Evolutionary conservation across 2,329 filamentous ascomycete species (phyloP), one percentile per base, ranked within the genome.

Genomic region (Monosporascus ibericus): DNA sequence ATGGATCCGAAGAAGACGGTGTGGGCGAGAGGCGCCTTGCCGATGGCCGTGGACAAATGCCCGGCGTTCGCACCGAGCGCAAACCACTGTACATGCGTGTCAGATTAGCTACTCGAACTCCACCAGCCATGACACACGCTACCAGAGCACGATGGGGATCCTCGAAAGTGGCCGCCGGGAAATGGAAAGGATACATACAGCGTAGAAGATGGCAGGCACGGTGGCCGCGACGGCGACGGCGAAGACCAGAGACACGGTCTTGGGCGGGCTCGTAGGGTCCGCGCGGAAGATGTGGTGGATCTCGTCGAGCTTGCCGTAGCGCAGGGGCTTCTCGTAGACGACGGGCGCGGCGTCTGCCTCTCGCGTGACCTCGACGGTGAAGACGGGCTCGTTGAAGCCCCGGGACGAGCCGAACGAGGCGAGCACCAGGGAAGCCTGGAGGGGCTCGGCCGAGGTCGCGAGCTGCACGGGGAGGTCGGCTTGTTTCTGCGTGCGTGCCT

Each of bases 281-380:
- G 78, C 71, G 58, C 84, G 85, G 84, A 97, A 99, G 63, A 87
- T 88, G 75, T 99, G 94, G 75, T 90, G 82, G 67, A 99, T 96
- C 72, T 95, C 88, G 9, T 83, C 75, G 60, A 85, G 82, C 74
- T 90, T 88, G 67, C 87, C 88, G 72, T 96, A 97, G 72, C 92
- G 87, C 59, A 92, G 72, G 9, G 89, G 84, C 60, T 82, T 76
- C 62, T 88, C 80, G 63, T 84, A 81, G 52, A 77, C 71, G 20
- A 83, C 76, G 17, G 82, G 67, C 2, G 87, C 78, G 3, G 76
- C 71, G 63, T 78, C 81, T 49, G 84, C 68, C 65, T 92, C 86
- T 51, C 77, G 76, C 57, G 80, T 72, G 51, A 96, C 71, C 47
- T 81, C 72, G 27, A 96, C 72, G 59, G 89, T 79, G 75, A 97